These are phyloP conservation scores for Penicillium sp. DNA, from an alignment of 2,329 filamentous ascomycete species.

Conservation along the genomic window DNA sequence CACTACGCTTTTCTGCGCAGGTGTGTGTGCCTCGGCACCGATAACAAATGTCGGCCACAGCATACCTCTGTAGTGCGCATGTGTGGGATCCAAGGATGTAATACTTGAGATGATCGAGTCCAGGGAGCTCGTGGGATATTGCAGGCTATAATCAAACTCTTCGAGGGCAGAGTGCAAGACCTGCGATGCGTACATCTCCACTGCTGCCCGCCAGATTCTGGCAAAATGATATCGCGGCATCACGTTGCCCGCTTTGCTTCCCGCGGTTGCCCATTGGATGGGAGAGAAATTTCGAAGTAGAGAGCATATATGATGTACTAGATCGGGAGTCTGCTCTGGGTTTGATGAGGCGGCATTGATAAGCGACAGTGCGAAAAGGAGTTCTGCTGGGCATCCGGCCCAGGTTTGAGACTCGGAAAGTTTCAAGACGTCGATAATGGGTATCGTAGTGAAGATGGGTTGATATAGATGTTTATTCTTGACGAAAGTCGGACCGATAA, in stretches of 20 bases:
- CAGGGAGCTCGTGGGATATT: background rate
- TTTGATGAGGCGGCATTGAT: slow-evolving; percentile 9
- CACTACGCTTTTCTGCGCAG: slow-evolving; percentile 2
- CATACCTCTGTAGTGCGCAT: slow-evolving; percentile 14
- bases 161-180: background rate
- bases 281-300: slow-evolving; percentile 8
- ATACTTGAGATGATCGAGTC: slow-evolving; percentile 12
- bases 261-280: slow-evolving; percentile 14
- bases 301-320: background rate
- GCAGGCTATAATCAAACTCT: background rate
- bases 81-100: background rate
- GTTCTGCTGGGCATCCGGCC: slow-evolving; percentile 16
- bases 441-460: slow-evolving; percentile 12
- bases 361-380: slow-evolving; percentile 14
- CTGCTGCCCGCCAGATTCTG: slow-evolving; percentile 10
- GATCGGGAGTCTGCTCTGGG: background rate
- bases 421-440: slow-evolving; percentile 8
- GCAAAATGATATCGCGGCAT: slow-evolving; percentile 17
- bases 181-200: slow-evolving; percentile 13
- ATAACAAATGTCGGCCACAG: slow-evolving; percentile 20
- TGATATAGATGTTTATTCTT: slow-evolving; percentile 11
- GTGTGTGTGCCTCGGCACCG: slow-evolving; percentile 8
- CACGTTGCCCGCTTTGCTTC: background rate
- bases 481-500: slow-evolving; percentile 12
- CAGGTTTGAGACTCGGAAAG: slow-evolving; percentile 14